Conservation (phyloP, 495 filamentous ascomycete genomes). For the Hypoxylon trugodes region DNA sequence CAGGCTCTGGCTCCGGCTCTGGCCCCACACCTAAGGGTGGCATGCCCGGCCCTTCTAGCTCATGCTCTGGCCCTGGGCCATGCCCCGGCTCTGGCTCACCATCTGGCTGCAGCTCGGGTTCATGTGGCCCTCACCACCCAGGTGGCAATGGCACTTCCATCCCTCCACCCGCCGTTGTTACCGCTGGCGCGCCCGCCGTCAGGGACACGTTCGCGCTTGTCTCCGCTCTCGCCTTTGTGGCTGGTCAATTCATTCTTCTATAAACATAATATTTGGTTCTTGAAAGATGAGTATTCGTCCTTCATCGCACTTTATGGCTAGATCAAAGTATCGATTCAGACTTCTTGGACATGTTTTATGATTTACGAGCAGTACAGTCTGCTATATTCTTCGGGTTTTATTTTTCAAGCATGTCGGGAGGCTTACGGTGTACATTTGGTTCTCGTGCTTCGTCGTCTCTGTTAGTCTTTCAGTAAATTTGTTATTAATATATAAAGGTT, state of each 20-base stretch:
- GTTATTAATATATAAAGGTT: too few species aligned
- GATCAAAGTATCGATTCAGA: slow-evolving; percentile 1
- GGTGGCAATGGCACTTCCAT: slow-evolving; percentile 23
- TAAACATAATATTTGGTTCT: slow-evolving; percentile 7
- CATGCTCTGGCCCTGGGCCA: neutral
- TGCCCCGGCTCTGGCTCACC: neutral
- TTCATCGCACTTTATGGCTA: neutral
- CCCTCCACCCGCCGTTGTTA: slow-evolving; percentile 16
- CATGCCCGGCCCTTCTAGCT: too few species aligned
- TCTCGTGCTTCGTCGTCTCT: too few species aligned
- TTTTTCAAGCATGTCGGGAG: too few species aligned
- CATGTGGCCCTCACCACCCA: too few species aligned
- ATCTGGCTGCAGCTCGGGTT: neutral
- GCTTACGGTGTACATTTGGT: too few species aligned
- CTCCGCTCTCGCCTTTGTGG: slow-evolving; percentile 35
- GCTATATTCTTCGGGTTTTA: neutral
- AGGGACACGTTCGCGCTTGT: slow-evolving; percentile 38
- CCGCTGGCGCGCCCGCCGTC: slow-evolving; percentile 39
- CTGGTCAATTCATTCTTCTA: slow-evolving; percentile 39
- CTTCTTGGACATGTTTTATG: slow-evolving; percentile 32
- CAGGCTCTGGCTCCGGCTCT: neutral
- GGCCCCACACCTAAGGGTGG: too few species aligned
- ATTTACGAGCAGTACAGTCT: slow-evolving; percentile 3
- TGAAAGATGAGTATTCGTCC: neutral
- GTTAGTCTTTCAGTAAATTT: neutral